Evolutionary conservation across 176 grass and related monocot species (phyloP).

Genomic region (Avena sativa): DNA sequence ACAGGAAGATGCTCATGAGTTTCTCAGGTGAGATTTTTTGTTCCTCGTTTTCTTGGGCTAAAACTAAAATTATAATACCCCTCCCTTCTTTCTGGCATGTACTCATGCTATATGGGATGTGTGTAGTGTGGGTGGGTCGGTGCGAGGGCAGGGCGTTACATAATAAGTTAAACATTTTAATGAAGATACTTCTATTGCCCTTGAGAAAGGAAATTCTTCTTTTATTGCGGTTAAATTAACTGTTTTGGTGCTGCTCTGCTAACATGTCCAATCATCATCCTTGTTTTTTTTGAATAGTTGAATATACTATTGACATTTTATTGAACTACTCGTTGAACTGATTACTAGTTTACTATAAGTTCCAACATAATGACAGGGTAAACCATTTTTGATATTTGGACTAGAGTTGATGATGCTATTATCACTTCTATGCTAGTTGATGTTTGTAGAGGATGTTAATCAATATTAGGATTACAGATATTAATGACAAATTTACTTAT

Average conservation of each 20-base stretch:
- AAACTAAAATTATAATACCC: background rate
- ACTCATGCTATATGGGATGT: slow-evolving; percentile 7
- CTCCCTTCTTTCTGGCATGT: background rate
- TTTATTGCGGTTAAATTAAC: background rate
- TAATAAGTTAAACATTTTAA: background rate
- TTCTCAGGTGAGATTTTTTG: slow-evolving; percentile 71
- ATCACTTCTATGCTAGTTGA: background rate
- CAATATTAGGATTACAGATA: background rate
- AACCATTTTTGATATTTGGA: background rate
- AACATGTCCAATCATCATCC: background rate
- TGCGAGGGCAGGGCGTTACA: background rate
- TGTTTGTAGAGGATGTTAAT: slow-evolving; percentile 6
- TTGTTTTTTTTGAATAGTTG: slow-evolving; percentile 17
- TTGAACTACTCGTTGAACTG: background rate
- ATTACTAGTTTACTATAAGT: background rate
- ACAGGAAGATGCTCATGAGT: slow-evolving; percentile 95
- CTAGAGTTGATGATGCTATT: slow-evolving; percentile 15
- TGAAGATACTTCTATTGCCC: slow-evolving; percentile 2
- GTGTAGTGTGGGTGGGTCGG: background rate
- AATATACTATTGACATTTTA: background rate
- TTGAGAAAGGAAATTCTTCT: slow-evolving; percentile 13
- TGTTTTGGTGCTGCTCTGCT: background rate
- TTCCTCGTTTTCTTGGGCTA: slow-evolving; percentile 3
- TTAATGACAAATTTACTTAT: too few relatives aligned
- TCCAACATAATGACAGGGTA: background rate